Conservation (phyloP, 2,329 filamentous ascomycete genomes). For the Aurifilum marmelostoma region DNA sequence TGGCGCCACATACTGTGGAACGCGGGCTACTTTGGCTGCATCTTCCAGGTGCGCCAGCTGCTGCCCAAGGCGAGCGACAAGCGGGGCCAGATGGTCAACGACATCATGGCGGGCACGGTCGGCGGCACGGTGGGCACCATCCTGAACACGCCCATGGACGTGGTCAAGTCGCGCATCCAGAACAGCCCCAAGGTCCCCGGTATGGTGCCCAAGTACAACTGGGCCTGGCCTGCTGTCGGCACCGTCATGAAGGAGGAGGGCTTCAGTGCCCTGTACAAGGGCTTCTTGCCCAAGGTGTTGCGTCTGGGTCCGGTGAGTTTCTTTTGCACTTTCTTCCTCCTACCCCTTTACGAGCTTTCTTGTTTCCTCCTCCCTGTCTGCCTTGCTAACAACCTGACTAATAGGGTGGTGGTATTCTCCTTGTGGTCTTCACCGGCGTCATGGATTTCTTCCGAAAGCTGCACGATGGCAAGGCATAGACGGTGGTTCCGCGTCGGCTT, state of each 20-base stretch:
- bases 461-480: slow-evolving; percentile 34
- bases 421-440: slow-evolving; percentile 84
- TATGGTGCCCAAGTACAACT: slow-evolving; percentile 91
- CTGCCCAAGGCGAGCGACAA: slow-evolving; percentile 83
- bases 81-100: slow-evolving; percentile 79
- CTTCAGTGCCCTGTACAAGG: slow-evolving; percentile 91
- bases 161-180: slow-evolving; percentile 97
- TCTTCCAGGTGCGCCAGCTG: slow-evolving; percentile 90
- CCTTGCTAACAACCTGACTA: slow-evolving; percentile 3
- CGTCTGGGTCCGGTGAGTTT: slow-evolving; percentile 62
- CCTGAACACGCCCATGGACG: slow-evolving; percentile 91
- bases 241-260: slow-evolving; percentile 94
- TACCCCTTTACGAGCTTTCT: slow-evolving; percentile 47
- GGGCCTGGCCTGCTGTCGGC: slow-evolving; percentile 86
- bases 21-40: slow-evolving; percentile 95
- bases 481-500: neutral
- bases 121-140: slow-evolving; percentile 89
- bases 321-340: neutral
- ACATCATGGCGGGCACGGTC: slow-evolving; percentile 81
- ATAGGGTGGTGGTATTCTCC: slow-evolving; percentile 64
- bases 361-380: neutral
- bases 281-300: slow-evolving; percentile 93
- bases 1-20: slow-evolving; percentile 89
- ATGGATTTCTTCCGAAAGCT: slow-evolving; percentile 89
- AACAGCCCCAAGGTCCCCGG: slow-evolving; percentile 87